These are phyloP conservation scores for Colletotrichum sp. DNA, from an alignment of 2,329 filamentous ascomycete species.

Conservation along the genomic window DNA sequence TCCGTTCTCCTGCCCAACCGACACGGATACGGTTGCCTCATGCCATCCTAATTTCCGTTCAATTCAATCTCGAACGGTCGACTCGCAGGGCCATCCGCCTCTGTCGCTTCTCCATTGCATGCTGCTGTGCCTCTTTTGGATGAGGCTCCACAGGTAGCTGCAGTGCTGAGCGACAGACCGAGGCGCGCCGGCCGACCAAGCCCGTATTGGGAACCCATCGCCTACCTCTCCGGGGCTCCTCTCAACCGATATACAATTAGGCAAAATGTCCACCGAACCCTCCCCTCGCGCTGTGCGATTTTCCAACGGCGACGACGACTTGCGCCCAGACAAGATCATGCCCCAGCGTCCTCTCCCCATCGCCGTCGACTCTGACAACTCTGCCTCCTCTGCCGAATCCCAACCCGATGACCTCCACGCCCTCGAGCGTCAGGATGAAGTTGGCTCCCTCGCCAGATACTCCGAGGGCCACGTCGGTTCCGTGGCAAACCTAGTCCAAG, in stretches of 20 bases:
- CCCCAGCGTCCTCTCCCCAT: slow-evolving; percentile 37
- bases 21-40: slow-evolving; percentile 19
- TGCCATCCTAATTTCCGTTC: slow-evolving; percentile 18
- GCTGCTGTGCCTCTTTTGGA: slow-evolving; percentile 19
- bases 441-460: slow-evolving; percentile 50
- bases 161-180: slow-evolving; percentile 16
- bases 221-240: neutral
- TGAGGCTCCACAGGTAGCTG: slow-evolving; percentile 17
- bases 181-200: slow-evolving; percentile 9
- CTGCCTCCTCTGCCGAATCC: slow-evolving; percentile 50
- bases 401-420: slow-evolving; percentile 48
- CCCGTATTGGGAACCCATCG: slow-evolving; percentile 2
- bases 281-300: slow-evolving; percentile 64
- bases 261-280: slow-evolving; percentile 42
- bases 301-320: slow-evolving; percentile 51
- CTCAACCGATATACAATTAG: slow-evolving; percentile 5
- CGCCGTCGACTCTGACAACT: slow-evolving; percentile 52
- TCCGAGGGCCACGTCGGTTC: slow-evolving; percentile 45
- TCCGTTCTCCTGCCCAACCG: neutral
- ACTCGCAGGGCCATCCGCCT: neutral
- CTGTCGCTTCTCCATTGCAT: slow-evolving; percentile 11
- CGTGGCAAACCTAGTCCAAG: slow-evolving; percentile 41
- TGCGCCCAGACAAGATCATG: slow-evolving; percentile 46
- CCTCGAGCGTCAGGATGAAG: slow-evolving; percentile 54
- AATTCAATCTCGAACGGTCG: neutral